phyloP scores from a whole-genome alignment of 2,329 filamentous ascomycete genomes.

The Fusarium gaditjirri region DNA sequence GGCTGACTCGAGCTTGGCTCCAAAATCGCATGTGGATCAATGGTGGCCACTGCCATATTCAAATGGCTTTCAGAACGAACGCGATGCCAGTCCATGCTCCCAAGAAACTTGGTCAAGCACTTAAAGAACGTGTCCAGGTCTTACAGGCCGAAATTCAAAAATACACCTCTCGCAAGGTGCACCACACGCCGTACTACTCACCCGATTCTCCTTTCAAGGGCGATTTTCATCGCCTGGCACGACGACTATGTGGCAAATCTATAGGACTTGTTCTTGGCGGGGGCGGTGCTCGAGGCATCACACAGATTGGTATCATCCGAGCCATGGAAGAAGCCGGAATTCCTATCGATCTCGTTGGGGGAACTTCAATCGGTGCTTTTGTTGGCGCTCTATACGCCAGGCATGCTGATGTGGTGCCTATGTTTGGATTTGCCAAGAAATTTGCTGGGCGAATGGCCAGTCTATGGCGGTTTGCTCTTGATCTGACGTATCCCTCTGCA shows the following conservation, averaged over 20 bases:
- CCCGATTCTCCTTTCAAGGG: slow-evolving; percentile 94
- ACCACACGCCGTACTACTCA: slow-evolving; percentile 88
- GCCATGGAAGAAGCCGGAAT: slow-evolving; percentile 97
- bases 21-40: slow-evolving; percentile 97
- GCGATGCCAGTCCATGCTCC: slow-evolving; percentile 79
- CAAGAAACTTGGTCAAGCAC: slow-evolving; percentile 82
- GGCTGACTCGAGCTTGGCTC: slow-evolving; percentile 88
- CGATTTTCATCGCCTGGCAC: slow-evolving; percentile 92
- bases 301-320: slow-evolving; percentile 92
- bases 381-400: slow-evolving; percentile 95
- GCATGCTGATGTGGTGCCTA: slow-evolving; percentile 95
- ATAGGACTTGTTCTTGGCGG: slow-evolving; percentile 94
- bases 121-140: slow-evolving; percentile 94
- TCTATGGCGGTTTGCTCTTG: slow-evolving; percentile 97
- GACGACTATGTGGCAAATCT: slow-evolving; percentile 91
- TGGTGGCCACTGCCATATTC: slow-evolving; percentile 95
- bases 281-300: slow-evolving; percentile 89
- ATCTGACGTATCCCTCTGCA: slow-evolving; percentile 94
- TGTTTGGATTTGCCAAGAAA: slow-evolving; percentile 96
- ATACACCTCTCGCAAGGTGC: slow-evolving; percentile 93
- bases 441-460: slow-evolving; percentile 99
- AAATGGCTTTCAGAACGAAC: slow-evolving; percentile 87
- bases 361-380: slow-evolving; percentile 95
- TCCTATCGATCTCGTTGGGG: slow-evolving; percentile 93
- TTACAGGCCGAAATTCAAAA: slow-evolving; percentile 98